These are phyloP conservation scores for Aspergillus felis DNA, from an alignment of 2,329 filamentous ascomycete genomes.

Conservation along the genomic window DNA sequence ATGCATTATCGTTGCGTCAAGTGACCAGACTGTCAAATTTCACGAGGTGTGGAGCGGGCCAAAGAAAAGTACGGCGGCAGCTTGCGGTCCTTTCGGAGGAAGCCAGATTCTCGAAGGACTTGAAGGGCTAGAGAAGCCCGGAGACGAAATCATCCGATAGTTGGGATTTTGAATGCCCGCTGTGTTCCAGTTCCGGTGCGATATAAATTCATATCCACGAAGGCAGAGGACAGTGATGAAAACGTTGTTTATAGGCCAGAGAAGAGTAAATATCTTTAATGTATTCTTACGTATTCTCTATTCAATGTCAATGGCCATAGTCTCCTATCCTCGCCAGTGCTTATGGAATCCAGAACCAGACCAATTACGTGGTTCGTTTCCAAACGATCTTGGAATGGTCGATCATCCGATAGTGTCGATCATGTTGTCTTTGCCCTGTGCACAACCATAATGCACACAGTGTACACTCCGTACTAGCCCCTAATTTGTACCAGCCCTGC, in stretches of 20 bases:
- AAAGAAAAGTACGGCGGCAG: conserved; percentile 51
- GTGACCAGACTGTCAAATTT: conserved; percentile 89
- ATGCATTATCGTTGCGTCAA: conserved; percentile 86
- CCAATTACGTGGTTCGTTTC: neutral
- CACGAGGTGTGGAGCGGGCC: conserved; percentile 85
- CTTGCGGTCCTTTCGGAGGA: conserved; percentile 66
- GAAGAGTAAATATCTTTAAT: neutral
- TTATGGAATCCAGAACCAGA: neutral
- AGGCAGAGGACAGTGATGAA: neutral
- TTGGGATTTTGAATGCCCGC: neutral
- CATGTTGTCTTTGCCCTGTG: neutral
- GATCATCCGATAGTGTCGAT: neutral
- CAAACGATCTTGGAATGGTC: neutral
- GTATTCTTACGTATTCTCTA: neutral
- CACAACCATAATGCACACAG: no score
- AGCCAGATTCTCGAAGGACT: conserved; percentile 81
- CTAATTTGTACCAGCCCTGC: no score
- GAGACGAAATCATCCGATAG: conserved; percentile 63
- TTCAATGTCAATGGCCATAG: neutral
- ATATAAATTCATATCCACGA: neutral
- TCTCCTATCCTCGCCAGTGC: neutral
- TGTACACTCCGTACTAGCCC: no score
- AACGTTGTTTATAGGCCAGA: neutral
- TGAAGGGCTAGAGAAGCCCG: conserved; percentile 65
- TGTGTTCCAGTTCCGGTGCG: neutral